Base-by-base conservation (phyloP, 1,284 basidiomycete species). In the Heterobasidion annosum region DNA sequence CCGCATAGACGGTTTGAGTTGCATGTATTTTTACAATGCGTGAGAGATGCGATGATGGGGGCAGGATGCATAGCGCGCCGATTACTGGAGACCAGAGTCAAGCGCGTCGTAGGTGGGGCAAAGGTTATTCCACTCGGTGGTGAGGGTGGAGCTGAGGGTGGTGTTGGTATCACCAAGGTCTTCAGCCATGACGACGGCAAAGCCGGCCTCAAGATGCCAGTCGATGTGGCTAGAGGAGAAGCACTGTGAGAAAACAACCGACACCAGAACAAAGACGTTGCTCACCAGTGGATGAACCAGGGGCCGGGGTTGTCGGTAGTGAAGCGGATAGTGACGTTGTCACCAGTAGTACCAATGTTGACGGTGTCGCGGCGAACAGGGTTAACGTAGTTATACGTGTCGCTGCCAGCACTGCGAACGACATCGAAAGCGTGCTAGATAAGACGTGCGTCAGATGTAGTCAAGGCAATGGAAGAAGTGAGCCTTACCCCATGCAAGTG, bases 291-390 rank as follows among this genome's bases (percentile, higher is more conserved):
- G 13, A 54, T n/a, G 46, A 54, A 42, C 75, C 76, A 77, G 7
- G 75, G 74, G 6, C 76, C 77, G 3, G 73, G 59, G 50, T 78
- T 79, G 53, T 78, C 66, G 1, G 76, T 76, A 6, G 61, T 56
- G 56, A 66, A 67, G 16, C 67, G 64, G 42, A 68, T 64, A 8
- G 63, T 65, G 10, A 65, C 65, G 19, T 65, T 60, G 57, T 67
- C 64, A 12, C 53, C 51, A 0, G 55, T 15, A 8, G 40, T 49
- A 2, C 66, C 66, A 25, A 62, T 61, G 58, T 53, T 64, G 15
- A 66, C 66, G 1, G 62, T 61, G 48, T 67, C 66, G 8, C 65
- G 63, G 42, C 49, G 54, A 25, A 66, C 61, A 6, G 75, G 74
- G 54, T 76, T 72, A 9, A 56, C 52, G 58, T 66, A 74, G 62